Conservation (phyloP, 495 filamentous ascomycete genomes). For the Haplographium delicatum region DNA sequence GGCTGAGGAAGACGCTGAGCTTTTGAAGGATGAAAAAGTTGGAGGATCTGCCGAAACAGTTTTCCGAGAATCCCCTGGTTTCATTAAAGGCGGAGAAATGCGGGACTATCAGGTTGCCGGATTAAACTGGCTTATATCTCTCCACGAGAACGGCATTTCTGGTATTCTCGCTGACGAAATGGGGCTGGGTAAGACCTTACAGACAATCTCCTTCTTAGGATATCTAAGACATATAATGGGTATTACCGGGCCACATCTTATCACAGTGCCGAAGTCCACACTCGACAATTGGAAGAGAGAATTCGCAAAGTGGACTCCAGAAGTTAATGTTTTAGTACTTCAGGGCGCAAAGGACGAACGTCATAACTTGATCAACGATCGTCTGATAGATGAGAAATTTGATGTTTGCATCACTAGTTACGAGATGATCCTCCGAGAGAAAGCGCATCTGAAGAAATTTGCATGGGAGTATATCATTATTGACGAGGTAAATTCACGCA, state of each 20-base stretch:
- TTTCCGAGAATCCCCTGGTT: constrained; percentile 87
- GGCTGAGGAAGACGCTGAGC: constrained; percentile 95
- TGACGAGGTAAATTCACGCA: constrained; percentile 54
- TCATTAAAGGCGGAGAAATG: constrained; percentile 81
- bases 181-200: constrained; percentile 91
- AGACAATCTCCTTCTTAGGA: constrained; percentile 85
- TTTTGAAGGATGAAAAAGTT: constrained; percentile 84
- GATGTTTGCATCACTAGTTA: constrained; percentile 95
- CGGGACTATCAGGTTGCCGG: constrained; percentile 94
- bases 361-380: constrained; percentile 80
- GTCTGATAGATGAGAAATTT: constrained; percentile 84
- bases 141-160: constrained; percentile 98
- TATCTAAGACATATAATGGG: constrained; percentile 87
- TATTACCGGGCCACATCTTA: constrained; percentile 87
- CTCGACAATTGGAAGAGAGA: constrained; percentile 98
- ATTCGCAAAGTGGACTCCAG: constrained; percentile 89
- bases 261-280: constrained; percentile 94
- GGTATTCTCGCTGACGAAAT: constrained; percentile 97
- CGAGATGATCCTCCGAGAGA: constrained; percentile 94
- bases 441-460: constrained; percentile 92
- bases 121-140: constrained; percentile 95
- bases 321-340: constrained; percentile 88
- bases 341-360: constrained; percentile 96
- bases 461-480: constrained; percentile 99
- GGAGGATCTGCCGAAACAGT: constrained; percentile 81